Evolutionary conservation across 768 basidiomycete species (phyloP).

Genomic region (Strobilomyces confusus): DNA sequence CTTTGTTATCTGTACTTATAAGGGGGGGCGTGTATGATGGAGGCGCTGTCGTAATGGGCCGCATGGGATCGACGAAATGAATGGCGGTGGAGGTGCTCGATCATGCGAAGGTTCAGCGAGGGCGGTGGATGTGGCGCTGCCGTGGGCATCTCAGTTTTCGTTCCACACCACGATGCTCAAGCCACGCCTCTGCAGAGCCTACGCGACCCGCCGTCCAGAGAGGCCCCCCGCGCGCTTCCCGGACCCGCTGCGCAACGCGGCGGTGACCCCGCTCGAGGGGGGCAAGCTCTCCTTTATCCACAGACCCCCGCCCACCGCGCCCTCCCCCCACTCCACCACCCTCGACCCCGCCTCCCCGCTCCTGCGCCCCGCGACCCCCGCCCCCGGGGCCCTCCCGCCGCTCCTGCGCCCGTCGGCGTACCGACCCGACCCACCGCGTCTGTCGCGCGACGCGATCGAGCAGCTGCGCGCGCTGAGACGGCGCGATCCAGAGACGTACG

Average conservation of each 20-base stretch:
- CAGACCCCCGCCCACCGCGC: conserved; percentile 76
- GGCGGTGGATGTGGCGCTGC: neutral
- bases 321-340: conserved; percentile 68
- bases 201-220: conserved; percentile 39
- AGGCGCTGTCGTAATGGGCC: neutral
- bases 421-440: conserved; percentile 33
- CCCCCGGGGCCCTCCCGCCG: conserved; percentile 43
- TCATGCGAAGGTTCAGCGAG: neutral
- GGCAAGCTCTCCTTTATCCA: conserved; percentile 74
- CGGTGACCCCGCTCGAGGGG: conserved; percentile 46
- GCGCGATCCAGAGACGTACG: conserved; percentile 55
- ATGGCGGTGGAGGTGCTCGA: neutral
- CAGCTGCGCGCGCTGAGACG: conserved; percentile 57
- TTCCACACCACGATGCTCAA: conserved; percentile 17
- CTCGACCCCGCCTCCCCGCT: conserved; percentile 70
- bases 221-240: conserved; percentile 50
- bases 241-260: conserved; percentile 54
- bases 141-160: too few species aligned
- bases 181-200: conserved; percentile 30
- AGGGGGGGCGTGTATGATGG: conserved; percentile 22
- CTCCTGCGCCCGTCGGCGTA: conserved; percentile 41
- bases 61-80: neutral
- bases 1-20: conserved; percentile 31
- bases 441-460: conserved; percentile 50
- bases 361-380: conserved; percentile 38